Conservation (phyloP, 345 rosid species). For the Melaleuca quinquenervia region DNA sequence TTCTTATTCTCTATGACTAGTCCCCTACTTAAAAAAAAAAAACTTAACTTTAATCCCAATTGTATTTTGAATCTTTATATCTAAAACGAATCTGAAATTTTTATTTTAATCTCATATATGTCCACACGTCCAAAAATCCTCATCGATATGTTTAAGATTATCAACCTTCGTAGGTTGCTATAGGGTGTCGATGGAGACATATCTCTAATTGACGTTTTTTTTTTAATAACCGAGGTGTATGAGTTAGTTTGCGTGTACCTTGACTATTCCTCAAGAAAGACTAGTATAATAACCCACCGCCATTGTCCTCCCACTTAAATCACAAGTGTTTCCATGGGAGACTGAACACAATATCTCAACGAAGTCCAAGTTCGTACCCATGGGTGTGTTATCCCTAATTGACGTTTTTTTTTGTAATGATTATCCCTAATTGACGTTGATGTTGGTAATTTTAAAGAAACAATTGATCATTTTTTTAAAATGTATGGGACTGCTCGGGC, state of each 20-base stretch:
- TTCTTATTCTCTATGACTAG: background rate
- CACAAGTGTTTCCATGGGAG: too few species aligned
- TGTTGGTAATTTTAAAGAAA: background rate
- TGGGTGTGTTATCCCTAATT: too few species aligned
- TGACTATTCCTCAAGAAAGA: too few species aligned
- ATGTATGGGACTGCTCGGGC: background rate
- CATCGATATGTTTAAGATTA: rapidly evolving
- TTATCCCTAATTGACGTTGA: too few species aligned
- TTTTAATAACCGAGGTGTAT: too few species aligned
- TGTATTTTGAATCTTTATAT: background rate
- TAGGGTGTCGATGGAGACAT: background rate
- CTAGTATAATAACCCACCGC: too few species aligned
- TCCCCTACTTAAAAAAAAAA: background rate
- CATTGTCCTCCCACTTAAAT: too few species aligned
- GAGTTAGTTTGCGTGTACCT: too few species aligned
- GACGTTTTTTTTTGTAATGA: too few species aligned
- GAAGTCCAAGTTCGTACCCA: too few species aligned
- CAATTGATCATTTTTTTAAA: background rate
- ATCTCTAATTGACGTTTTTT: too few species aligned
- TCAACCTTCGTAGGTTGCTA: rapidly evolving
- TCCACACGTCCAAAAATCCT: rapidly evolving
- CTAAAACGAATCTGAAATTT: background rate
- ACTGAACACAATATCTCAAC: too few species aligned
- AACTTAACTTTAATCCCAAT: background rate
- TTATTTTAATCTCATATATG: rapidly evolving